A percentile compares a stretch with the other conserved stretches of the same genome.
Evolutionary conservation across 1,284 basidiomycete species (phyloP).

Genomic region (Sparassis latifolia): DNA sequence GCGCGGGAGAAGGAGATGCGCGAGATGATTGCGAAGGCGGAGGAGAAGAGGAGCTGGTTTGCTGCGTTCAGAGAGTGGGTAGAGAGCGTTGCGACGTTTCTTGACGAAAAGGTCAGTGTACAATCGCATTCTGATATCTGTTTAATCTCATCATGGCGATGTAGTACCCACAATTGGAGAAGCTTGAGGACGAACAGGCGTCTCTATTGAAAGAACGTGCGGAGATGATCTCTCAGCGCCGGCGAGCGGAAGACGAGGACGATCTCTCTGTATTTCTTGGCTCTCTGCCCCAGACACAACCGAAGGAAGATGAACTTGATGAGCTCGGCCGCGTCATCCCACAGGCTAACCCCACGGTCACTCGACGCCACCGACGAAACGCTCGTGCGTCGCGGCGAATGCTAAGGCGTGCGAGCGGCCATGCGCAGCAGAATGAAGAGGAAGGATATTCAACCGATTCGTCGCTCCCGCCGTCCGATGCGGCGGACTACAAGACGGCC

Average conservation of each 20-base stretch:
- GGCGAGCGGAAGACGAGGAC: slow-evolving; percentile 72
- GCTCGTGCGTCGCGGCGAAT: slow-evolving; percentile 46
- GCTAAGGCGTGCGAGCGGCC: slow-evolving; percentile 29
- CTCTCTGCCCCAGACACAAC: slow-evolving; percentile 31
- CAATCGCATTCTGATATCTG: not conserved
- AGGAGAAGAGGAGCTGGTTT: slow-evolving; percentile 86
- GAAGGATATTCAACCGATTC: slow-evolving; percentile 88
- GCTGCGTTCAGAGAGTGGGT: slow-evolving; percentile 80
- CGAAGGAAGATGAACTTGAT: slow-evolving; percentile 45
- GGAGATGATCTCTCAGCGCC: slow-evolving; percentile 62
- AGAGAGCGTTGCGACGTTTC: slow-evolving; percentile 80
- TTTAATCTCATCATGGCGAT: slow-evolving; percentile 6
- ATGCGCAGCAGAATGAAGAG: slow-evolving; percentile 39
- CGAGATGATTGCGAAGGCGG: slow-evolving; percentile 71
- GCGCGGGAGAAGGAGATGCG: slow-evolving; percentile 76
- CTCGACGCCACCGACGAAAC: slow-evolving; percentile 46
- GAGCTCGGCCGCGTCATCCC: slow-evolving; percentile 57
- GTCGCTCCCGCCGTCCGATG: slow-evolving; percentile 58
- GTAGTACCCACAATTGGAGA: slow-evolving; percentile 79
- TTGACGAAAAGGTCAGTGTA: slow-evolving; percentile 80
- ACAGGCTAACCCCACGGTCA: slow-evolving; percentile 36
- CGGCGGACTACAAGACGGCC: slow-evolving; percentile 66
- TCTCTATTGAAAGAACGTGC: slow-evolving; percentile 72
- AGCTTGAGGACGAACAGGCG: slow-evolving; percentile 76
- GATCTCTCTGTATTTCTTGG: slow-evolving; percentile 78